These are phyloP conservation scores for Colletotrichum sp. DNA, from an alignment of 2,329 filamentous ascomycete species.

Conservation along the genomic window DNA sequence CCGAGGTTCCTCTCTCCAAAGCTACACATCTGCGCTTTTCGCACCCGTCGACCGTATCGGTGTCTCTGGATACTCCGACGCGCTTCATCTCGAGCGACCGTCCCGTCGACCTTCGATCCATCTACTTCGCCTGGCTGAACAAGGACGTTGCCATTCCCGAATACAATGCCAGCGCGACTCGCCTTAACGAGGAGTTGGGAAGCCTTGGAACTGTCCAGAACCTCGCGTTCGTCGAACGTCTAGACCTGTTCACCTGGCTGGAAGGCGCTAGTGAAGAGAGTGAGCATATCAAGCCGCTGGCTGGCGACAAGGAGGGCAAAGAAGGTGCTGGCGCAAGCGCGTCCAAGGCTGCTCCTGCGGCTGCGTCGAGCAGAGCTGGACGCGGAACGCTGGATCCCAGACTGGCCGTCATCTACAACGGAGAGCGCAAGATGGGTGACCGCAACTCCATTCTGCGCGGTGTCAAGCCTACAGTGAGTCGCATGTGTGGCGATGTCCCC, in stretches of 20 bases:
- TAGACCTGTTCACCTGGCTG: conserved; percentile 93
- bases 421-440: conserved; percentile 91
- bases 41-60: conserved; percentile 61
- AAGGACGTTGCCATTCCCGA: conserved; percentile 88
- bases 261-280: conserved; percentile 89
- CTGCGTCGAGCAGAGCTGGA: conserved; percentile 56
- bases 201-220: conserved; percentile 78
- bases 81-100: conserved; percentile 83
- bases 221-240: conserved; percentile 86
- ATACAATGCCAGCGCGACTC: conserved; percentile 84
- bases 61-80: conserved; percentile 76
- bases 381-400: conserved; percentile 79
- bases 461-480: conserved; percentile 82
- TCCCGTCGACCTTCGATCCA: conserved; percentile 86
- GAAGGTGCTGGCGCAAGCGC: conserved; percentile 40
- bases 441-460: conserved; percentile 87
- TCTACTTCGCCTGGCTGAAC: conserved; percentile 96
- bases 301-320: conserved; percentile 63
- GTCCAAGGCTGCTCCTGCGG: conserved; percentile 41
- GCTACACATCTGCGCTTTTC: conserved; percentile 83
- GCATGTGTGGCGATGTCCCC: background rate
- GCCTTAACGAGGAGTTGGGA: conserved; percentile 80
- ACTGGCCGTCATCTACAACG: conserved; percentile 86
- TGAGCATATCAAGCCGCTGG: conserved; percentile 88
- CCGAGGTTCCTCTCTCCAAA: conserved; percentile 70